Evolutionary conservation across 768 basidiomycete genomes (phyloP), one percentile per base, ranked within the genome.

Genomic region (Mycena alexandri): DNA sequence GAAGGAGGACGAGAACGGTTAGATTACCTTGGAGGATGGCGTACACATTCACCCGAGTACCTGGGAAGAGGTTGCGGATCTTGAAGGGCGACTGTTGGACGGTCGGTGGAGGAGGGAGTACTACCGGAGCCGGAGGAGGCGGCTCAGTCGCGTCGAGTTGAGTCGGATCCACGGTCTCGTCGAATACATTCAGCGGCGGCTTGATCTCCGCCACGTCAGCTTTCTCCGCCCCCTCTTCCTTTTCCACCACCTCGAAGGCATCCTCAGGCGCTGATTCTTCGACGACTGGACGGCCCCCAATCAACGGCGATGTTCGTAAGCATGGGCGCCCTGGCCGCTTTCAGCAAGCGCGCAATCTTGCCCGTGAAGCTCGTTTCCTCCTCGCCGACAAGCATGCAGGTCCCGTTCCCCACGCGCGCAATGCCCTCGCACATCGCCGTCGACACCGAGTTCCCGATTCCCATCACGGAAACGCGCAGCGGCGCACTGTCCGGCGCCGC

Each of bases 301-400:
- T 38, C 38, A 9, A 38, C 38, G 9, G 38, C 9, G 38, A 38
- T 38, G 38, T 38, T 38, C 10, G 38, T 4, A 3, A 38, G 10
- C 10, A 38, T 5, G 10, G 38, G 77, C 5, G 78, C 75, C 22
- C 76, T 73, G 11, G 83, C 82, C 2, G 81, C 83, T 10, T 77
- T 76, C 34, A 86, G 62, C 36, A 86, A 75, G 17, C 71, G 69
- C 2, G 81, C 71, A 2, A 38, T 14, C 38, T 38, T 38, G 38
- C 38, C 74, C 65, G 17, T 38, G 38, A 38, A 38, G 38, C 11
- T 38, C 9, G 63, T 24, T 48, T 83, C 83, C 13, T 75, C 65
- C 5, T 76, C 70, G 10, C 74, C 69, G 3, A 85, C 81, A 38
- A 82, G 78, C 2, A 81, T 38, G 14, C 71, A 80, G 8, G 76